Percentiles rank a stretch among this genome's conserved stretches.
Evolutionary conservation across 73 alveolate genomes (phyloP).

Genomic region (Paramecium tetraurelia): DNA sequence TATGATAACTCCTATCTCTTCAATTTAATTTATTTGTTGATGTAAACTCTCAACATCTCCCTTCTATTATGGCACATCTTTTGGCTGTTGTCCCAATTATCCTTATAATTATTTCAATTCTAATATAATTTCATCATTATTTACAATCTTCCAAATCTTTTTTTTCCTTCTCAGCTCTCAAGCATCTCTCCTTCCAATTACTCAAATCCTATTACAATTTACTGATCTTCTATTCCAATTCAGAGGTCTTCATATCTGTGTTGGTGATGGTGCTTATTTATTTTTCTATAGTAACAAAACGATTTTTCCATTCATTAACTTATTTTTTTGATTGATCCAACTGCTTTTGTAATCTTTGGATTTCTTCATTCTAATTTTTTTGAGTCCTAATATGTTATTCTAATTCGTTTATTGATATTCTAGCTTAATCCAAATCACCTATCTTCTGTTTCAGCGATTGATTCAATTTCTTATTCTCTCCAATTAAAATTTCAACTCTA

Average conservation of each 20-base stretch:
- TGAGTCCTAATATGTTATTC: background rate
- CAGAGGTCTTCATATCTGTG: background rate
- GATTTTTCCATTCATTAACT: background rate
- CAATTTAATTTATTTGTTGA: background rate
- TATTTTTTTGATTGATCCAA: background rate
- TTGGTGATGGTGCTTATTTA: too few species aligned
- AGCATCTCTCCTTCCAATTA: constrained; percentile 31
- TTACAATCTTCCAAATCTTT: constrained; percentile 15
- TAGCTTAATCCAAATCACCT: background rate
- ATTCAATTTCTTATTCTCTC: background rate
- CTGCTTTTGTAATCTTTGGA: background rate
- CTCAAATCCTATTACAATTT: background rate
- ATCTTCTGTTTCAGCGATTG: background rate
- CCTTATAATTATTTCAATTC: background rate
- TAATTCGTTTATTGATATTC: background rate
- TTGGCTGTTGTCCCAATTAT: background rate
- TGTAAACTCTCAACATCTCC: constrained; percentile 16
- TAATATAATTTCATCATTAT: background rate
- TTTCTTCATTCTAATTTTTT: background rate
- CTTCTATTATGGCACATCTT: background rate
- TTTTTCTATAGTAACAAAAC: background rate
- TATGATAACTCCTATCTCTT: background rate
- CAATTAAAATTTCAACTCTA: constrained; percentile 18
- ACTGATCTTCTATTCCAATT: background rate
- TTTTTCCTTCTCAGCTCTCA: constrained; percentile 7